Conservation (phyloP, 73 alveolate genomes). For the Vitrella brassicaformis region DNA sequence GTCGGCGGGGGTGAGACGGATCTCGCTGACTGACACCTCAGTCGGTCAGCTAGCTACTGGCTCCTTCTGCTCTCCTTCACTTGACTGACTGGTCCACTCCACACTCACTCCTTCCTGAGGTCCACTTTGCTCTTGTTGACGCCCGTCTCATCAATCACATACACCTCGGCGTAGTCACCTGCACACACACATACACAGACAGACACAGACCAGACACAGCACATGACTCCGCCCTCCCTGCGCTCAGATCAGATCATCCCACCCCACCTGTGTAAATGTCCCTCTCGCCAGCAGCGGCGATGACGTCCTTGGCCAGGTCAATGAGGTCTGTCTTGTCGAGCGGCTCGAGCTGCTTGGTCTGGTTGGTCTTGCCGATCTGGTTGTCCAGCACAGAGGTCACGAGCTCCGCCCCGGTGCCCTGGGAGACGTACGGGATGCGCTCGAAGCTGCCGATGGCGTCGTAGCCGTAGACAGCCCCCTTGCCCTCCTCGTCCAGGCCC, state of each 20-base stretch:
- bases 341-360: slow-evolving; percentile 9
- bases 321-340: slow-evolving; percentile 8
- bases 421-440: slow-evolving; percentile 52
- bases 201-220: background rate
- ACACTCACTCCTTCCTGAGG: background rate
- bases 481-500: slow-evolving; percentile 13
- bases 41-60: too few species aligned
- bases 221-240: background rate
- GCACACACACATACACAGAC: background rate
- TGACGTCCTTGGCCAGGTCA: slow-evolving; percentile 1
- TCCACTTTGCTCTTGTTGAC: background rate
- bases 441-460: slow-evolving; percentile 59
- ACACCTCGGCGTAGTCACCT: background rate
- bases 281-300: slow-evolving; percentile 27
- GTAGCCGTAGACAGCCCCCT: background rate
- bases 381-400: slow-evolving; percentile 52
- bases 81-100: too few species aligned
- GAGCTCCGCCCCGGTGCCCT: slow-evolving; percentile 56
- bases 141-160: background rate
- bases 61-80: too few species aligned
- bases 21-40: too few species aligned
- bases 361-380: slow-evolving; percentile 39
- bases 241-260: background rate
- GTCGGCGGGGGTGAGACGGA: too few species aligned
- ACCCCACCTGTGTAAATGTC: slow-evolving; percentile 26